Conservation (phyloP, 352 stramenopile species). For the Aphanomyces euteiches region DNA sequence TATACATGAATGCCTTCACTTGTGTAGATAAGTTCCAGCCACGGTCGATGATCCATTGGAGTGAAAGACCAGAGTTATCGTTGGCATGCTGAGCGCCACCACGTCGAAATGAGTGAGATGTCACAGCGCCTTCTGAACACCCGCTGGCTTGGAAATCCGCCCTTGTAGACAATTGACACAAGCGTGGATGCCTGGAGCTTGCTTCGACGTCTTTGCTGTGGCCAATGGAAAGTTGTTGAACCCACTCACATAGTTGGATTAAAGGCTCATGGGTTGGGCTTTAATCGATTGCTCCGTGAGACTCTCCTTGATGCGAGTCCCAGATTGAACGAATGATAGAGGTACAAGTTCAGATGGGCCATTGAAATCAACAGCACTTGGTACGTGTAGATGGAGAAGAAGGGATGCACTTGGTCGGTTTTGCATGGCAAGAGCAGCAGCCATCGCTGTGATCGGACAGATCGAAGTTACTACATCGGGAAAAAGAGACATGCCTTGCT, state of each 20-base stretch:
- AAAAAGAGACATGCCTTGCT: slow-evolving; percentile 38
- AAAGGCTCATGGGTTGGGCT: background rate
- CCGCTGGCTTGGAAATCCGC: background rate
- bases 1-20: slow-evolving; percentile 33
- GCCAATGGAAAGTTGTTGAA: background rate
- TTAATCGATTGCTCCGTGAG: background rate
- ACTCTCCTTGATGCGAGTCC: no score
- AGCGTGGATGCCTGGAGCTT: slow-evolving; percentile 26
- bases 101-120: slow-evolving; percentile 35
- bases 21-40: slow-evolving; percentile 30
- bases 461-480: slow-evolving; percentile 31
- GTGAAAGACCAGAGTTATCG: background rate
- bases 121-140: slow-evolving; percentile 21
- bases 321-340: background rate
- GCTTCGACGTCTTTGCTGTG: background rate
- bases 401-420: slow-evolving; percentile 18
- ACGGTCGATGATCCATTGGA: slow-evolving; percentile 32
- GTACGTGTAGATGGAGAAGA: slow-evolving; percentile 20
- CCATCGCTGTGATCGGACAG: slow-evolving; percentile 32
- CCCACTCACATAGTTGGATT: background rate
- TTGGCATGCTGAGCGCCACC: slow-evolving; percentile 29
- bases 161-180: slow-evolving; percentile 34
- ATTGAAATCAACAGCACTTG: background rate
- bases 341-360: background rate
- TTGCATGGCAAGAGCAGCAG: slow-evolving; percentile 31